Base-by-base conservation (phyloP, 768 basidiomycete genomes). In the Hortiboletus flavorubellus region DNA sequence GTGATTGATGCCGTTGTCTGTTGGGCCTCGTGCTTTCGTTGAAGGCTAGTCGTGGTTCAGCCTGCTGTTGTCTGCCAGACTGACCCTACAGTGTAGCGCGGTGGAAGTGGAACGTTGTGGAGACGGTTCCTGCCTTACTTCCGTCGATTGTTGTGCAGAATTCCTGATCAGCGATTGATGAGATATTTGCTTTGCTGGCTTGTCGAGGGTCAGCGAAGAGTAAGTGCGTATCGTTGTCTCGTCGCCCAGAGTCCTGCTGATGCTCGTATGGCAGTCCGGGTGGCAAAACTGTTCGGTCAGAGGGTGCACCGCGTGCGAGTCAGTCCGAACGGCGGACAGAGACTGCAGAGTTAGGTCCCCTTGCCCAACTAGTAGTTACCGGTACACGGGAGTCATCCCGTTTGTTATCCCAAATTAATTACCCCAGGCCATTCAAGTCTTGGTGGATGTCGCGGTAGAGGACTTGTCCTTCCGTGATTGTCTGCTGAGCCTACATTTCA, bases 381-480 rank as follows among this genome's bases (percentile, higher is more conserved):
- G 59, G 63, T 55, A 59, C 51, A 41, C 60, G 63, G 68, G 69
- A 45, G 41, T 43, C n/a, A 46, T 55, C 65, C 63, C 69, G 62
- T 64, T 59, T 60, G 55, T 66, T 62, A 54, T 54, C 30, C 37
- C 57, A 72, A 73, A 72, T 72, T 21, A 72, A 74, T 63, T 74
- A 74, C 55, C 73, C 70, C 68, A 73, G 73, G 68, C 23, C 72
- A 61, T 62, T 12, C 58, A 63, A 72, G 69, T 34, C 68, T 73
- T 8, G 65, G 61, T 60, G 43, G 64, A 54, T 29, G 46, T 53
- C 14, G 40, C 33, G 11, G 58, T 52, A n/a, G 58, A 34, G 40
- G 39, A 54, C 34, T 46, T 9, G 21, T 51, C 48, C 41, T 52
- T 21, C 8, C 30, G 37, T 47, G 55, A 21, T 26, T 50, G 37